Evolutionary conservation across 768 basidiomycete genomes (phyloP).

Genomic region (Boletus rubescentipes): DNA sequence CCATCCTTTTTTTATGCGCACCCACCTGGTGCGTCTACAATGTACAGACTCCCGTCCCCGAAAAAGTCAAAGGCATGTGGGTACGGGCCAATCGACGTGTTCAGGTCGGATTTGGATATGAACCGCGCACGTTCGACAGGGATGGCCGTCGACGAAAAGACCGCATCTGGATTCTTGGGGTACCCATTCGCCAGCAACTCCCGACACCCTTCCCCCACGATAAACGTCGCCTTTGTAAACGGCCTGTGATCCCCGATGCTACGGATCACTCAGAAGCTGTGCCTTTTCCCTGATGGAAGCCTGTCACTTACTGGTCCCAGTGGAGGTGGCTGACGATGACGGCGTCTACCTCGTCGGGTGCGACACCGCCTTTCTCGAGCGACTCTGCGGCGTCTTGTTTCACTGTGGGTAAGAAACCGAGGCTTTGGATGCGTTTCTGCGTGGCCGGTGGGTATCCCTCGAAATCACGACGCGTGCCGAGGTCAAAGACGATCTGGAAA

Average conservation of each 20-base stretch:
- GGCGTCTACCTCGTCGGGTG: slow-evolving; percentile 42
- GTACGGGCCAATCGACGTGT: slow-evolving; percentile 47
- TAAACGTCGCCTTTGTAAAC: slow-evolving; percentile 47
- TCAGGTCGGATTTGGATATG: slow-evolving; percentile 34
- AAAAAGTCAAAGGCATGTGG: slow-evolving; percentile 51
- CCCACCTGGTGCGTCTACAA: slow-evolving; percentile 51
- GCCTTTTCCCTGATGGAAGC: not conserved
- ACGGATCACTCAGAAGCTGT: not conserved
- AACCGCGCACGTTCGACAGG: slow-evolving; percentile 41
- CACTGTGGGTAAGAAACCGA: slow-evolving; percentile 6
- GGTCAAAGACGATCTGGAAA: slow-evolving; percentile 50
- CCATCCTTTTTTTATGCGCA: not conserved
- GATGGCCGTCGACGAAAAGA: slow-evolving; percentile 35
- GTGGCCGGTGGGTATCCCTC: slow-evolving; percentile 39
- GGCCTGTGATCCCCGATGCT: slow-evolving; percentile 45
- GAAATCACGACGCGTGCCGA: slow-evolving; percentile 52
- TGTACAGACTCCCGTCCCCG: slow-evolving; percentile 57
- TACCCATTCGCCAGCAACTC: slow-evolving; percentile 40
- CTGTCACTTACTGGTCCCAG: slow-evolving; percentile 41
- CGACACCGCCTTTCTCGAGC: slow-evolving; percentile 47
- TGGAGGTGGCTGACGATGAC: slow-evolving; percentile 55
- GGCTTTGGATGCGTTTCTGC: slow-evolving; percentile 18
- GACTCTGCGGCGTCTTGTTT: slow-evolving; percentile 46
- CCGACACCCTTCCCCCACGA: slow-evolving; percentile 44
- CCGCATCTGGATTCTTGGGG: slow-evolving; percentile 35